These are phyloP conservation scores for Amanita subjunquillea DNA, from an alignment of 768 basidiomycete species.

Conservation along the genomic window DNA sequence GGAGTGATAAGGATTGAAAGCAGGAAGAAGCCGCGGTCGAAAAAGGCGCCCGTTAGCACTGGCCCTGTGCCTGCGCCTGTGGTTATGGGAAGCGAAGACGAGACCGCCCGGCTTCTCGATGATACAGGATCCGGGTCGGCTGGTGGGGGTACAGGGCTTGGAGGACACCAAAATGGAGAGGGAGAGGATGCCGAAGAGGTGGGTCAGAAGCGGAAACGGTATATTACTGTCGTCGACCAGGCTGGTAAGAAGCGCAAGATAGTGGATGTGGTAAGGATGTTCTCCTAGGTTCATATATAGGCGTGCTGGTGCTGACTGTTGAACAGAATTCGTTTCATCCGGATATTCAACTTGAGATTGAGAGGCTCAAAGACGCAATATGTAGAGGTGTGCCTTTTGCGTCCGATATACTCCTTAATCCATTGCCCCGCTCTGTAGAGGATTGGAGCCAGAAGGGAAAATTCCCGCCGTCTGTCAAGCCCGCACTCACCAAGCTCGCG, in stretches of 20 bases:
- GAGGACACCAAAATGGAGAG: constrained; percentile 2
- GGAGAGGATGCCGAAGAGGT: constrained; percentile 22
- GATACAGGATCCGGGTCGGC: constrained; percentile 11
- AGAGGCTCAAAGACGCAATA: constrained; percentile 51
- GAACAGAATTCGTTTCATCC: constrained; percentile 58
- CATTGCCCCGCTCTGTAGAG: constrained; percentile 29
- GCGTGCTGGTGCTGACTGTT: background rate
- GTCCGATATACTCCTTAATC: background rate
- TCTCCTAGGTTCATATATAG: background rate
- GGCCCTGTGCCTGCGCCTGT: background rate
- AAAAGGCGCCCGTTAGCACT: constrained; percentile 28
- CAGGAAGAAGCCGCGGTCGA: constrained; percentile 69
- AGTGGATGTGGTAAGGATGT: constrained; percentile 44
- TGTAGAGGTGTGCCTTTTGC: constrained; percentile 33
- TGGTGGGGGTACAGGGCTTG: constrained; percentile 25
- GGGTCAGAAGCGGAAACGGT: constrained; percentile 43
- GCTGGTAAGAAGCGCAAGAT: constrained; percentile 64
- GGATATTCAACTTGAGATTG: constrained; percentile 51
- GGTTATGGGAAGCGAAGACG: constrained; percentile 10
- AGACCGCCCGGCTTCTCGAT: background rate
- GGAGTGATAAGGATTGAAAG: background rate
- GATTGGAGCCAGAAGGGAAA: constrained; percentile 77
- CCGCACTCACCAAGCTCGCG: constrained; percentile 59
- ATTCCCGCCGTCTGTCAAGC: constrained; percentile 78
- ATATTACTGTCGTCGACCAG: constrained; percentile 35